Percentiles rank a stretch among this genome's conserved stretches.
Conservation (phyloP, 192 early-diverging fungal species). For the Podila verticillata region DNA sequence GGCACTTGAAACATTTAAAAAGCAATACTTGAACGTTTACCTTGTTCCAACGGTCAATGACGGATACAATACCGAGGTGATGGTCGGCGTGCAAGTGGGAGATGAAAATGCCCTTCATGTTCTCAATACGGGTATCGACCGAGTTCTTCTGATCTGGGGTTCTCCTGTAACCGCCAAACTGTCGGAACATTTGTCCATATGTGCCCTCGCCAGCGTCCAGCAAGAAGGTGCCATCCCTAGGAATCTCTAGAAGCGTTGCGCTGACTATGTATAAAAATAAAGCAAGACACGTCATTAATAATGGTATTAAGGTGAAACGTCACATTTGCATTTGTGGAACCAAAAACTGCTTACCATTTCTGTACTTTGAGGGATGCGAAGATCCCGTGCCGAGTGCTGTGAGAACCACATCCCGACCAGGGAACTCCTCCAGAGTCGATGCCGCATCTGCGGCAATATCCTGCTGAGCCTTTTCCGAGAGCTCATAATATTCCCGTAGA, state of each 20-base stretch:
- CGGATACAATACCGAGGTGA: conserved; percentile 83
- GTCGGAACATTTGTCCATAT: conserved; percentile 81
- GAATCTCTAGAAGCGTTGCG: conserved; percentile 78
- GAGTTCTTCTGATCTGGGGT: conserved; percentile 39
- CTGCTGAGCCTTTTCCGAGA: conserved; percentile 28
- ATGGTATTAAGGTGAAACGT: background rate
- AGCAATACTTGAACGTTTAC: too few relatives aligned
- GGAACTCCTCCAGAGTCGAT: conserved; percentile 12
- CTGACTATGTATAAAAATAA: conserved; percentile 66
- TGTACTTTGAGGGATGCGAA: conserved; percentile 86
- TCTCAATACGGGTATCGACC: conserved; percentile 63
- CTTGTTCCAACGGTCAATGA: conserved; percentile 78
- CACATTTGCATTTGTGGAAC: too few relatives aligned
- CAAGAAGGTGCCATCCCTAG: conserved; percentile 70
- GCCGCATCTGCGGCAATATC: conserved; percentile 37
- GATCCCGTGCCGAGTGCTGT: conserved; percentile 93
- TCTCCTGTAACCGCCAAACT: conserved; percentile 54
- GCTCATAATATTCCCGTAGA: conserved; percentile 50
- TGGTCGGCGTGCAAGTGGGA: conserved; percentile 99
- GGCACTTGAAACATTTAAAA: too few relatives aligned
- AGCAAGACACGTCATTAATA: background rate
- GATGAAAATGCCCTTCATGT: conserved; percentile 81
- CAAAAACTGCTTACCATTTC: conserved; percentile 73
- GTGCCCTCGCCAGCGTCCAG: conserved; percentile 95
- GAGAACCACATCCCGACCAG: conserved; percentile 60